phyloP scores from a whole-genome alignment of 225 moss, liverwort and hornwort genomes.

The Physcomitrium patens region DNA sequence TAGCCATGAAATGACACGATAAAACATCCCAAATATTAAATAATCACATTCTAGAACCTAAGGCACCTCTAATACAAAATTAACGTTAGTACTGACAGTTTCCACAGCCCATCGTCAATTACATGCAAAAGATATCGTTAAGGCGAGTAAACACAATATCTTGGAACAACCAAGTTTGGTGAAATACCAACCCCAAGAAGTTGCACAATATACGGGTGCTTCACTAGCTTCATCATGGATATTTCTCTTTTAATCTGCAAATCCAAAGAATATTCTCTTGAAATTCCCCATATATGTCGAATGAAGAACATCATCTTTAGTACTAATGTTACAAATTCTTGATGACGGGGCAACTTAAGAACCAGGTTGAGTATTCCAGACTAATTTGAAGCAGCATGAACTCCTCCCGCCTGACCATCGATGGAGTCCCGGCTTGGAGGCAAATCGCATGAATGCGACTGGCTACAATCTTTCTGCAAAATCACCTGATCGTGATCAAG shows the following conservation, averaged over 20 bases:
- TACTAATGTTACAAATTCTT: not conserved
- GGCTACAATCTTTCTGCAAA: no score
- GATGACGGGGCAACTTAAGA: not conserved
- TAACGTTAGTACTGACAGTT: not conserved
- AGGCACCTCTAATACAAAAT: not conserved
- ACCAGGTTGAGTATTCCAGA: constrained; percentile 11
- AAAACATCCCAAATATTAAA: constrained; percentile 20
- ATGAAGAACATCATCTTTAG: not conserved
- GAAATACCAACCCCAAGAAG: constrained; percentile 56
- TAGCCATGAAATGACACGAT: constrained; percentile 80
- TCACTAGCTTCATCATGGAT: constrained; percentile 67
- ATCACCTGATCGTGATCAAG: no score
- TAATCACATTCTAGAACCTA: not conserved
- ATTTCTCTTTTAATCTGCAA: constrained; percentile 73
- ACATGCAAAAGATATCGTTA: constrained; percentile 1
- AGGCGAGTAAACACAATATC: constrained; percentile 12
- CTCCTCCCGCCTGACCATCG: not conserved
- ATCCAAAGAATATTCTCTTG: constrained; percentile 12
- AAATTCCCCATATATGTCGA: no score
- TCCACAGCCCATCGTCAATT: constrained; percentile 11
- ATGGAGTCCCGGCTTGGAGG: not conserved
- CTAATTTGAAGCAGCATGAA: not conserved
- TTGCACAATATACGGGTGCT: constrained; percentile 63
- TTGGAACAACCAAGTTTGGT: not conserved
- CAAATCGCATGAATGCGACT: not conserved